Base-by-base conservation (phyloP, 169 alveolate genomes). In the Plasmodium blacklocki region DNA sequence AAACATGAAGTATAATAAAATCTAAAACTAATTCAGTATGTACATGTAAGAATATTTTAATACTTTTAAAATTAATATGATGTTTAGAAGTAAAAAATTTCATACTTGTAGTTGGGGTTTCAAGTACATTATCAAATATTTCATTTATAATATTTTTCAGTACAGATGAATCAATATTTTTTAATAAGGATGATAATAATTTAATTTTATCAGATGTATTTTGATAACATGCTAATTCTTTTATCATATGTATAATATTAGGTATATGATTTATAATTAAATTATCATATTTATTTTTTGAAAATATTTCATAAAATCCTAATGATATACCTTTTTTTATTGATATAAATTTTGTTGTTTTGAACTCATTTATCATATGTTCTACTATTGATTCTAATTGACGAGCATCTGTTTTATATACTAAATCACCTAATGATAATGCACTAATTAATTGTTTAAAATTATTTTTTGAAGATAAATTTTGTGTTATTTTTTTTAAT, bases 271-370 rank as follows among this genome's bases (percentile, higher is more conserved):
- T 39, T 14, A 72, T 75, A 18, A 86, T 64, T 39, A 86, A 60
- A 23, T 86, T 59, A 56, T 72, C 58, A 43, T 59, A 86, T 73
- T 62, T 86, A 47, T 50, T 73, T 19, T 72, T 71, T 23, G 92
- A 86, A 72, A 86, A 86, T 45, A 86, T 86, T 86, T 86, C 92
- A 49, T 64, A 72, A 86, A 72, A 71, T 72, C 92, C 92, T 12
- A 86, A 60, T 1, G 88, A 70, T 12, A 86, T 72, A 18, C 92
- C 92, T 47, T 71, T 86, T 47, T 59, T 86, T 29, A 86, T 86
- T 23, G 92, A 70, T 39, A 58, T 60, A 60, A 47, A 43, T 66
- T 86, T 86, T 7, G 88, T 72, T 12, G 74, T 71, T 21, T 86
- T 86, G 72, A 72, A 86, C 9, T 86, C 92, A 29, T 72, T 72